Evolutionary conservation across 2,329 filamentous ascomycete genomes (phyloP), one percentile per base, ranked within the genome.

Genomic region (Claviceps humidiphila): DNA sequence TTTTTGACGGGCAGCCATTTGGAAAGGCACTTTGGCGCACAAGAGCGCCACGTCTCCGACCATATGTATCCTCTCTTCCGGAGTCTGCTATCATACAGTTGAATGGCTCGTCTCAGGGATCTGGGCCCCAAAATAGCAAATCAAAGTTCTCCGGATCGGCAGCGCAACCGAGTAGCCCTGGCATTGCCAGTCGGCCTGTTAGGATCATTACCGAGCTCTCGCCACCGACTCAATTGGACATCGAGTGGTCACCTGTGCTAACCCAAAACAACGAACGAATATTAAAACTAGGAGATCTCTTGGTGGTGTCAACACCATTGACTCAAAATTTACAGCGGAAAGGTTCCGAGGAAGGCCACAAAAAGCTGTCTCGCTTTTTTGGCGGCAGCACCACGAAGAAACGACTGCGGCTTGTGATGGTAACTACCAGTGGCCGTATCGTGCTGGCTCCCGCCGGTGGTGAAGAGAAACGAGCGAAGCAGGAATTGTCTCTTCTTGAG

Each of bases 201-300:
- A 77, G 89, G 55, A 82, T 96, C 55, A 94, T 98, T 55, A 97
- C 93, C 1, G 93, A 98, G 66, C 76, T 98, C 9, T 89, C 93
- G 16, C 91, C 93, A n/a, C 93, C 93, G 0, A 95, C 87, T 49
- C 93, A 97, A 66, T 74, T 98, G 26, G 93, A 98, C 63, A 95
- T 98, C 53, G 93, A 98, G 68, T 98, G 93, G 93, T 96, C 91
- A 0, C 93, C 93, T 1, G 90, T 98, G 4, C 73, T 98, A 52
- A 96, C 87, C 9, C 83, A 84, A 61, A 84, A 82, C 54, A 96
- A 97, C 63, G 93, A 98, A 68, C 81, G 93, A 39, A 98, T 98
- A 59, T 68, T 98, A 56, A 96, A 95, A 66, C 74, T 98, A 22
- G 93, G 93, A 2, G 95, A 98, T 61, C 72, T 96, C 57, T 80